phyloP scores from a whole-genome alignment of 1,284 basidiomycete species.

The Cryptococcus jaspeensis region DNA sequence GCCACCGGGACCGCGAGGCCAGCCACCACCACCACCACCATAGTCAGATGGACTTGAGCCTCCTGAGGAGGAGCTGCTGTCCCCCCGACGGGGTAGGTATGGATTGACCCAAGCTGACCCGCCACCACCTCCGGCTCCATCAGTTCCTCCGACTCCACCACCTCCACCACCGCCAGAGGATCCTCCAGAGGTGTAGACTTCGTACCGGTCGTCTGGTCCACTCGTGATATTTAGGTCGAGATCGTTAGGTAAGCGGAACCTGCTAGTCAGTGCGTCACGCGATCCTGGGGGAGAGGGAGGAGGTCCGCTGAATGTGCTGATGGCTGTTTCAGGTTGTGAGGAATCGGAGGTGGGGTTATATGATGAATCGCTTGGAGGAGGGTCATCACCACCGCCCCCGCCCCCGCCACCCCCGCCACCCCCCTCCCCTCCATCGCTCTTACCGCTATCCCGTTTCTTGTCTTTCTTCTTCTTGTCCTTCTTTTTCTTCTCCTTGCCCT shows the following conservation, averaged over 20 bases:
- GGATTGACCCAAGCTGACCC: too few relatives aligned
- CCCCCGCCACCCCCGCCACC: background rate
- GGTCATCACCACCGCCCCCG: slow-evolving; percentile 1
- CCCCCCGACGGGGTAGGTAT: too few relatives aligned
- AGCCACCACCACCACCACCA: background rate
- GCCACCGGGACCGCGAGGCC: background rate
- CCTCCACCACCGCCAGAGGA: background rate
- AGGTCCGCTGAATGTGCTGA: too few relatives aligned
- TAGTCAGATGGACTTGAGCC: background rate
- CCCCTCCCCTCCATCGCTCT: background rate
- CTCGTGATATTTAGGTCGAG: background rate
- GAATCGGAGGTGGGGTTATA: too few relatives aligned
- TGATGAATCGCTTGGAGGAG: background rate
- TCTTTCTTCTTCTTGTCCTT: background rate
- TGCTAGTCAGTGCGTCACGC: background rate
- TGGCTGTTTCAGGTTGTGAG: too few relatives aligned
- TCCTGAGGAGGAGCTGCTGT: too few relatives aligned
- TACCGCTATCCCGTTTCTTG: background rate
- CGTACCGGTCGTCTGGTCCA: background rate
- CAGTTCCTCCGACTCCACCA: background rate
- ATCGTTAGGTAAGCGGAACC: background rate
- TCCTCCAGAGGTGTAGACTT: background rate
- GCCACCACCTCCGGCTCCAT: too few relatives aligned
- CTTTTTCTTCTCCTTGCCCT: background rate
- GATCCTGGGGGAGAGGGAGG: background rate